Conservation (phyloP, 75 land plant genomes). For the Cupressus sempervirens region DNA sequence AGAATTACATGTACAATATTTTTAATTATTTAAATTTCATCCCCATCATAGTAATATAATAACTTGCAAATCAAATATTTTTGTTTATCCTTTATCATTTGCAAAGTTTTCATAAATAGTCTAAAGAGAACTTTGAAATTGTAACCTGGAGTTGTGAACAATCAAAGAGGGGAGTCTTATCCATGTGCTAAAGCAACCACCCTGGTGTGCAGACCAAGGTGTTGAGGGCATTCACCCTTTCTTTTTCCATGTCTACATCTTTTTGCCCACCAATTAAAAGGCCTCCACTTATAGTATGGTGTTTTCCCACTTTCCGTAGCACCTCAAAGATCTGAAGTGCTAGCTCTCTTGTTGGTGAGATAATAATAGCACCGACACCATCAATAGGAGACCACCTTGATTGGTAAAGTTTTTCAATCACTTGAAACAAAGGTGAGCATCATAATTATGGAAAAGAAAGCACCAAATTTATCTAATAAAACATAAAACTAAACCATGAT, state of each 20-base stretch:
- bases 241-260: constrained; percentile 80
- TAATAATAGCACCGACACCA: constrained; percentile 93
- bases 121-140: background rate
- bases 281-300: constrained; percentile 88
- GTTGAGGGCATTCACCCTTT: constrained; percentile 64
- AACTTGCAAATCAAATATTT: background rate
- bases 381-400: constrained; percentile 76
- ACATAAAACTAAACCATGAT: background rate
- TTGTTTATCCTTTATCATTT: background rate
- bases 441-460: background rate
- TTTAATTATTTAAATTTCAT: background rate
- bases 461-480: background rate
- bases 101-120: background rate
- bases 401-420: constrained; percentile 81
- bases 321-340: constrained; percentile 87
- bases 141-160: constrained; percentile 91
- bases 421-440: constrained; percentile 29
- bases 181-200: constrained; percentile 95
- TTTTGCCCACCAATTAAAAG: constrained; percentile 92
- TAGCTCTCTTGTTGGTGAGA: constrained; percentile 97
- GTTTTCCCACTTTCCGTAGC: constrained; percentile 73
- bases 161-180: constrained; percentile 94
- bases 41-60: background rate
- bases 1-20: background rate
- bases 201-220: constrained; percentile 98